Conservation (phyloP, 108 stramenopile species). For the Cyclostephanos tholiformis region DNA sequence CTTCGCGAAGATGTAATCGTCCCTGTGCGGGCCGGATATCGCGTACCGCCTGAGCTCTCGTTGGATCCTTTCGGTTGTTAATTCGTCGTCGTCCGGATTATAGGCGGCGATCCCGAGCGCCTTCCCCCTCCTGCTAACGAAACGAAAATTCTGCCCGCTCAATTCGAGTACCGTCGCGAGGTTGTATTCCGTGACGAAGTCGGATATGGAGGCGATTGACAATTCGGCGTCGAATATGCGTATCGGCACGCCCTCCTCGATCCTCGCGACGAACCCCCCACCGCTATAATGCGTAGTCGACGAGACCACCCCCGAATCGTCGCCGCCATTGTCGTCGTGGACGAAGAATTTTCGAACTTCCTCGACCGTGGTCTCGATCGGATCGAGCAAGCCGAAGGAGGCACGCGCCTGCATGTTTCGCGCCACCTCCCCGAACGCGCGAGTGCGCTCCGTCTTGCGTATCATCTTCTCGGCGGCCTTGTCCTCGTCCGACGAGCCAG, state of each 20-base stretch:
- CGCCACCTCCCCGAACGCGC: slow-evolving; percentile 74
- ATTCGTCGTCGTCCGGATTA: slow-evolving; percentile 49
- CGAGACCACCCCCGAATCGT: background rate
- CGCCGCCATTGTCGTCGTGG: slow-evolving; percentile 18
- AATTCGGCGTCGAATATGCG: slow-evolving; percentile 29
- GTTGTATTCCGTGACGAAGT: slow-evolving; percentile 68
- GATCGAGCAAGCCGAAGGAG: slow-evolving; percentile 64
- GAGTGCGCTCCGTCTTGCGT: slow-evolving; percentile 54
- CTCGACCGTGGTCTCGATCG: slow-evolving; percentile 26
- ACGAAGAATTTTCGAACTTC: slow-evolving; percentile 42
- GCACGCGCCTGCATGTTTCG: slow-evolving; percentile 65
- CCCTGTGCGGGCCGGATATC: slow-evolving; percentile 33
- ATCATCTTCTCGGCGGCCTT: slow-evolving; percentile 43
- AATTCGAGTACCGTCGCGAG: slow-evolving; percentile 62
- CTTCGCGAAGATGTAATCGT: slow-evolving; percentile 68
- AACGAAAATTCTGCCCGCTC: slow-evolving; percentile 73
- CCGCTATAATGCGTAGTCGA: background rate
- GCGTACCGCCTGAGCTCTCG: slow-evolving; percentile 62
- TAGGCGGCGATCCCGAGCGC: slow-evolving; percentile 73
- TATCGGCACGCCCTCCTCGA: slow-evolving; percentile 51
- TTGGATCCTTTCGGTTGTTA: slow-evolving; percentile 45
- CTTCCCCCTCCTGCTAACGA: slow-evolving; percentile 65
- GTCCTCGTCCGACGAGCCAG: slow-evolving; percentile 36
- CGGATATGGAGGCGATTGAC: slow-evolving; percentile 20
- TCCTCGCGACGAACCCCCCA: slow-evolving; percentile 53